Conservation (phyloP, 768 basidiomycete genomes). For the Suillus tomentosus region DNA sequence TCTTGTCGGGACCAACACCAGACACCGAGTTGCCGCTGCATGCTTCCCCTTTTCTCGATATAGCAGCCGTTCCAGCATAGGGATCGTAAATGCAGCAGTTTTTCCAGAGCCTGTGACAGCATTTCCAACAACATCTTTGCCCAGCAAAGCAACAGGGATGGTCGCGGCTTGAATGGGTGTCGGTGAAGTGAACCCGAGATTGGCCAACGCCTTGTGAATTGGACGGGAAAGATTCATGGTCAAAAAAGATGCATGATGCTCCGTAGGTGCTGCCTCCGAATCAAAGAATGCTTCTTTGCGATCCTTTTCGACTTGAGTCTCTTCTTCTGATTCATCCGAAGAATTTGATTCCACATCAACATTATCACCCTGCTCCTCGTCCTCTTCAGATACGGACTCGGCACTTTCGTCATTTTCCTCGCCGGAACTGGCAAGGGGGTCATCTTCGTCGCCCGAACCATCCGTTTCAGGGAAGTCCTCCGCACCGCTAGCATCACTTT, state of each 20-base stretch:
- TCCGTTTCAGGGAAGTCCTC: constrained; percentile 26
- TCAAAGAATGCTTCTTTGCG: constrained; percentile 92
- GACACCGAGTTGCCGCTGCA: constrained; percentile 84
- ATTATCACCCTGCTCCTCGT: constrained; percentile 32
- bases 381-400: constrained; percentile 32
- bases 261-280: constrained; percentile 46
- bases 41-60: constrained; percentile 90
- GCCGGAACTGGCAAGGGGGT: constrained; percentile 35
- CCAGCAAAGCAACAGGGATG: constrained; percentile 90
- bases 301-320: constrained; percentile 58
- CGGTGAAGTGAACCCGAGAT: constrained; percentile 77
- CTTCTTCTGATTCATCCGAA: constrained; percentile 61
- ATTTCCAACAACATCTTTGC: constrained; percentile 94
- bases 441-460: constrained; percentile 30
- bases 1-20: constrained; percentile 91
- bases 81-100: constrained; percentile 96
- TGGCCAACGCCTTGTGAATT: constrained; percentile 85
- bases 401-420: constrained; percentile 38
- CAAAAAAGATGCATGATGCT: constrained; percentile 77
- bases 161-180: constrained; percentile 96
- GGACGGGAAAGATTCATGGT: constrained; percentile 96
- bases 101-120: constrained; percentile 98
- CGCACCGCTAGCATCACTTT: constrained; percentile 16
- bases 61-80: constrained; percentile 88
- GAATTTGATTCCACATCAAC: constrained; percentile 43